Conservation (phyloP, 2,329 filamentous ascomycete genomes). For the Teratosphaeria nubilosa region DNA sequence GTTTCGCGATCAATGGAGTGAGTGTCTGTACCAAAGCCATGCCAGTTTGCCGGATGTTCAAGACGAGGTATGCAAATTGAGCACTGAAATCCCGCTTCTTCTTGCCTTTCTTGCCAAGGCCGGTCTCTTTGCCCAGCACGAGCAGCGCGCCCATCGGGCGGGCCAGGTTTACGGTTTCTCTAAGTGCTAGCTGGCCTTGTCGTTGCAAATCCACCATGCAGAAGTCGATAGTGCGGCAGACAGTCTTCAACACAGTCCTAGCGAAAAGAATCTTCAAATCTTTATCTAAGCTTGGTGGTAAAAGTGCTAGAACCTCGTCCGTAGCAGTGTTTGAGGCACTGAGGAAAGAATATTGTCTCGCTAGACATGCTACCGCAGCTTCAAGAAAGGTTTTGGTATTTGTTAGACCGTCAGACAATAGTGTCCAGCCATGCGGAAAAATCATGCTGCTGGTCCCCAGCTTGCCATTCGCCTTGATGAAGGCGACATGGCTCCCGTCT, state of each 20-base stretch:
- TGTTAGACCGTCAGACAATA: constrained; percentile 16
- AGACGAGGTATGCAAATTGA: constrained; percentile 63
- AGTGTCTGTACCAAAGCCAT: constrained; percentile 18
- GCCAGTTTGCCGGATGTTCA: constrained; percentile 60
- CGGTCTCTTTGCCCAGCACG: constrained; percentile 60
- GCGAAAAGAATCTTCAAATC: constrained; percentile 55
- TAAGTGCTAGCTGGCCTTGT: constrained; percentile 48
- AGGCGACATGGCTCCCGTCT: constrained; percentile 37
- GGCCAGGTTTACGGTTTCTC: constrained; percentile 58
- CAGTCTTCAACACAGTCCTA: constrained; percentile 49
- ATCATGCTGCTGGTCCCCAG: constrained; percentile 24
- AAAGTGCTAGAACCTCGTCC: constrained; percentile 39
- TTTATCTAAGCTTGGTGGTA: constrained; percentile 35
- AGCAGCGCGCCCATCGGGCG: constrained; percentile 70
- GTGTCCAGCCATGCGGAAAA: constrained; percentile 20
- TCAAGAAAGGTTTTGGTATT: constrained; percentile 19
- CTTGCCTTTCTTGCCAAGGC: constrained; percentile 29
- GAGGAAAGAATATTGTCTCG: constrained; percentile 23
- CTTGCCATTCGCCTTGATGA: constrained; percentile 33
- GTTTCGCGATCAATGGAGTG: background rate
- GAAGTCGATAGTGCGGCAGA: constrained; percentile 56
- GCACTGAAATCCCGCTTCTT: constrained; percentile 53
- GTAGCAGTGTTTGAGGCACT: constrained; percentile 35
- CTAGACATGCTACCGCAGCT: constrained; percentile 23
- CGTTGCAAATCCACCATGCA: constrained; percentile 64